A percentile compares a stretch with the other conserved stretches of the same genome.
Conservation (phyloP, 2,329 filamentous ascomycete genomes). For the Colletotrichum neosansevieriae region DNA sequence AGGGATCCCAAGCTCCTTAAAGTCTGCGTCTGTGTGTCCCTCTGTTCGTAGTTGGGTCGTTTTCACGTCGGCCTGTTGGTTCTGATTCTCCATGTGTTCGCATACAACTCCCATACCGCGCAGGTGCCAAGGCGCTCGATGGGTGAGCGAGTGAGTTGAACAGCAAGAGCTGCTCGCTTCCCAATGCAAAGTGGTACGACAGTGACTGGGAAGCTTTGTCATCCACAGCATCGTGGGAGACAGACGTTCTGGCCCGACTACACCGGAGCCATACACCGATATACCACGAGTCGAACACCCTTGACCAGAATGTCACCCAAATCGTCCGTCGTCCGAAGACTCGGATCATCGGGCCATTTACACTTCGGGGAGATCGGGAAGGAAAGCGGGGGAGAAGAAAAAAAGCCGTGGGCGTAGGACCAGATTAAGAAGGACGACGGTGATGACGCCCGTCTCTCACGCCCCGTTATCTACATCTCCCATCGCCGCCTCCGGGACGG, state of each 20-base stretch:
- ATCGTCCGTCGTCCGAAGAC: background rate
- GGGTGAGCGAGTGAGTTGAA: constrained; percentile 25
- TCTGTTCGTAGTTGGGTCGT: constrained; percentile 10
- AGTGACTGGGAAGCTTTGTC: constrained; percentile 22
- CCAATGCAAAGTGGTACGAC: constrained; percentile 30
- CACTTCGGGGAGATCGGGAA: constrained; percentile 13
- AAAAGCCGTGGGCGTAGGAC: background rate
- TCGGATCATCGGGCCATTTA: constrained; percentile 20
- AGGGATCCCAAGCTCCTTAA: constrained; percentile 8
- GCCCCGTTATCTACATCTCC: constrained; percentile 40
- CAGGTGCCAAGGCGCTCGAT: constrained; percentile 18
- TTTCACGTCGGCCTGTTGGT: constrained; percentile 6
- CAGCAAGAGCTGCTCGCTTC: constrained; percentile 1
- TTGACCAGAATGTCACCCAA: background rate
- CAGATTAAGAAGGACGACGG: background rate
- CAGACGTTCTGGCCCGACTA: background rate
- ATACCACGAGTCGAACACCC: background rate
- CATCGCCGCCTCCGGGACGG: constrained; percentile 37
- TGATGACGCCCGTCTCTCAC: constrained; percentile 5
- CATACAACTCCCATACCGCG: background rate
- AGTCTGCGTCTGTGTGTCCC: background rate
- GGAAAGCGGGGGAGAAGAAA: background rate
- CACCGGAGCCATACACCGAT: background rate
- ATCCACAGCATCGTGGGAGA: constrained; percentile 5
- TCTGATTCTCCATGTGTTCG: constrained; percentile 18